These are phyloP conservation scores for Talaromyces rugulosus DNA, from an alignment of 2,329 filamentous ascomycete species.

Conservation along the genomic window DNA sequence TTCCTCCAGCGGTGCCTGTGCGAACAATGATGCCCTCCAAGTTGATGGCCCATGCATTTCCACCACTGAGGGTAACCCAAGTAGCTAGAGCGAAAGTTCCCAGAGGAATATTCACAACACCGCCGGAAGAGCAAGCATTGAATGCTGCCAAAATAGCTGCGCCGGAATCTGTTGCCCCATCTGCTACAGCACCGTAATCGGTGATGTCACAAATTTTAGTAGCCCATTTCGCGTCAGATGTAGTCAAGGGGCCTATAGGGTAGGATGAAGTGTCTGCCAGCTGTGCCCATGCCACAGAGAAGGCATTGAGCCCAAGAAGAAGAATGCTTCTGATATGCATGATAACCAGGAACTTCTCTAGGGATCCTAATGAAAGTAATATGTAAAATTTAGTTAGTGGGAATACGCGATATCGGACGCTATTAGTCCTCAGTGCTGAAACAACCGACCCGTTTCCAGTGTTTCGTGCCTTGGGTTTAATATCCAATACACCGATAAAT, in stretches of 20 bases:
- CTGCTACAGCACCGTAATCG: constrained; percentile 47
- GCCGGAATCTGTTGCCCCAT: constrained; percentile 41
- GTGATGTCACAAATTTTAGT: constrained; percentile 44
- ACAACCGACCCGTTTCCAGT: background rate
- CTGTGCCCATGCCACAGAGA: background rate
- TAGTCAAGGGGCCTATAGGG: constrained; percentile 9
- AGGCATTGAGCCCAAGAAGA: constrained; percentile 3
- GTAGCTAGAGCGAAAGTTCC: constrained; percentile 47
- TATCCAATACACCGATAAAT: background rate
- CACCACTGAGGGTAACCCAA: constrained; percentile 45
- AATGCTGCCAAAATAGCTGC: constrained; percentile 11
- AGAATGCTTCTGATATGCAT: constrained; percentile 7
- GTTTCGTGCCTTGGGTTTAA: background rate
- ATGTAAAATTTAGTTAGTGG: background rate
- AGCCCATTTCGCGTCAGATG: constrained; percentile 13
- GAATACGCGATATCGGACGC: no score
- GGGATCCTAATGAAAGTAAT: background rate
- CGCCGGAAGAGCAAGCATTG: constrained; percentile 42
- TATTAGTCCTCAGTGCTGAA: background rate
- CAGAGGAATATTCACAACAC: constrained; percentile 46
- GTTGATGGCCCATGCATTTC: constrained; percentile 45
- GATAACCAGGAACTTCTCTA: background rate
- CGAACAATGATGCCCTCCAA: constrained; percentile 35
- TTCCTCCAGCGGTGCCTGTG: constrained; percentile 7
- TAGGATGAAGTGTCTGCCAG: constrained; percentile 5